Evolutionary conservation across 805 yeast species (phyloP).

Genomic region (Kodamaea fukazawae): DNA sequence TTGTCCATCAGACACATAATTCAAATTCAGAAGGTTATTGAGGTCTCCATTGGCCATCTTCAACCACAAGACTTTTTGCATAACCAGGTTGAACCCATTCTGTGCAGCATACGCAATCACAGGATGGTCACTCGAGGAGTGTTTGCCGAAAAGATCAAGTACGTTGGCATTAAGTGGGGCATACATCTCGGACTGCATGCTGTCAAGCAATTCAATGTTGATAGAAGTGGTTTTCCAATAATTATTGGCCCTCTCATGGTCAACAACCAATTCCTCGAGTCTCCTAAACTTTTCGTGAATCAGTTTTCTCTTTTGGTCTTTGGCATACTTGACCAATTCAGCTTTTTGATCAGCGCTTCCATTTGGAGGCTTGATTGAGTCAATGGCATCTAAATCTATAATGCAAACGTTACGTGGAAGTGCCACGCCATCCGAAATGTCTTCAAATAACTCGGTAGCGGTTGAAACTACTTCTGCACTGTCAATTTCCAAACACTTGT

Average conservation of each 20-base stretch:
- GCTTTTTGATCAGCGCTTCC: constrained; percentile 55
- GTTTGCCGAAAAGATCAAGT: constrained; percentile 42
- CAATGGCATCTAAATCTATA: constrained; percentile 43
- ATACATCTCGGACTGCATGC: too few species aligned
- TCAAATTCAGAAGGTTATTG: constrained; percentile 40
- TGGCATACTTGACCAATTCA: constrained; percentile 58
- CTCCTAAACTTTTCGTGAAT: constrained; percentile 40
- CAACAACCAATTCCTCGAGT: constrained; percentile 39
- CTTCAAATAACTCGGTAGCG: constrained; percentile 52
- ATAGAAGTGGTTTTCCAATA: constrained; percentile 60
- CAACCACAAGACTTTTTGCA: constrained; percentile 44
- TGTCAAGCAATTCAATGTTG: constrained; percentile 49
- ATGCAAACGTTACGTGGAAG: constrained; percentile 46
- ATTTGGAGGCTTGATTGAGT: constrained; percentile 56
- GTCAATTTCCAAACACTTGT: constrained; percentile 55
- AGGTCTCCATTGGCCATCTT: constrained; percentile 50
- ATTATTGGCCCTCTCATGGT: constrained; percentile 24
- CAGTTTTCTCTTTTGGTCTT: constrained; percentile 50
- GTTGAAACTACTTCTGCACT: constrained; percentile 50
- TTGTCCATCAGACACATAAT: constrained; percentile 31
- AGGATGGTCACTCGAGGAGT: constrained; percentile 66
- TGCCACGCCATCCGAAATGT: constrained; percentile 24
- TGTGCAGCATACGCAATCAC: constrained; percentile 56
- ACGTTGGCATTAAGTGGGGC: too few species aligned
- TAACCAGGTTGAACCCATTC: constrained; percentile 51